Base-by-base conservation (phyloP, 2,329 filamentous ascomycete species). In the Xenosphaeropsis pyriputrescens region DNA sequence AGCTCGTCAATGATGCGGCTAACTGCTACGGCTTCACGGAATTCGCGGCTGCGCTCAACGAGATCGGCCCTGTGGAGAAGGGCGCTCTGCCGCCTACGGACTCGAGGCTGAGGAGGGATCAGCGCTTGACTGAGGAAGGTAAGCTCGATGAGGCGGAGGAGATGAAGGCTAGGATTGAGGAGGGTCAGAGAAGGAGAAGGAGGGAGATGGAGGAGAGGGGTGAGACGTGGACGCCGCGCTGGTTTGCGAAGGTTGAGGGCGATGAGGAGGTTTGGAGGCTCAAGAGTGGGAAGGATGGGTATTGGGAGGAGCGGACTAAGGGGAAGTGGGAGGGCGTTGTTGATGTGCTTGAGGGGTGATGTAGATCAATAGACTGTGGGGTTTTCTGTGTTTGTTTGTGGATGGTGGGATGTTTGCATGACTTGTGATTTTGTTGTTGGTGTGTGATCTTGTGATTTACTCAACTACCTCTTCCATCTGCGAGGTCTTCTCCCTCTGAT, bases 1-100 rank as follows among this genome's bases (percentile, higher is more conserved):
- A 72, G 4, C 70, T 96, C 6, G 86, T 95, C 5, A 76, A 85
- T 5, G 80, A 89, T 41, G 72, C 86, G 0, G 61, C 75, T 1
- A 80, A 81, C 50, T 81, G 83, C 29, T 98, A 94, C 57, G 91
- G 91, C 4, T 70, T 94, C 54, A 94, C 91, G 0, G 65, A 71
- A 0, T 98, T 96, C 54, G 86, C 88, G 0, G 88, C 85, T 0
- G 61, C 70, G 2, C 69, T 98, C 33, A 98, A 98, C 50, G 85
- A 98, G 58, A 69, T 93, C 43, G 96, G 91, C 0, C 50, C 70
- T 0, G 65, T 94, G 5, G 91, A 98, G 57, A 65, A 77, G 41
- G 74, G 67, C 4, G 77, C 75, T 41, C 60, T 95, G 13, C 79
- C 91, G 3, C 70, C 75, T 0, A 96, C 89, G 0, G 91, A 98